Base-by-base conservation (phyloP, 2,329 filamentous ascomycete species). In the Arthrobotrys sphaeroides region DNA sequence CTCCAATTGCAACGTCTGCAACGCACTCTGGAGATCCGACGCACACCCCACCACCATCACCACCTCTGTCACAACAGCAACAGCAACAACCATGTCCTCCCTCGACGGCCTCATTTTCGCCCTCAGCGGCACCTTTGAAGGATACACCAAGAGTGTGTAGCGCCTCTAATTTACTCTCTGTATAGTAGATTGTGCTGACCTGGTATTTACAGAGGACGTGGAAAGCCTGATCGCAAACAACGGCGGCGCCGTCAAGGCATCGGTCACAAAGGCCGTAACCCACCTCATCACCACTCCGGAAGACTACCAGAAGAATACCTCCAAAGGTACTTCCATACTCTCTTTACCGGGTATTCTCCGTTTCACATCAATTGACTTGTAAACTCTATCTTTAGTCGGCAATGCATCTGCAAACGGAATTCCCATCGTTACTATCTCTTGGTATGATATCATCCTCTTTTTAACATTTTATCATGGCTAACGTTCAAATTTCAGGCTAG, bases 101-200 rank as follows among this genome's bases (percentile, higher is more conserved):
- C 82, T 90, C 2, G 81, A 84, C 1, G 86, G 85, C 3, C 85
- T 82, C 78, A 83, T 83, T 4, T 83, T 92, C 47, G 86, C 85
- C 20, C 80, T 90, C 24, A 89, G 87, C 68, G 90, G 90, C 73
- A 86, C 86, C 3, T 89, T 91, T 78, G 82, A 85, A 0, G 83
- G 84, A 4, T 81, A 84, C 24, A 86, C 84, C 2, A 88, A 91
- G 78, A 80, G 83, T 83, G 78, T 77, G 72, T n/a, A 24, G 31
- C 22, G n/a, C n/a, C n/a, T n/a, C 26, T 40, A 51, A 73, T 67
- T 74, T 60, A 55, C n/a, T n/a, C n/a, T n/a, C n/a, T n/a, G n/a
- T n/a, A n/a, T n/a, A n/a, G n/a, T n/a, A n/a, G n/a, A n/a, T n/a
- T n/a, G n/a, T n/a, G n/a, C n/a, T n/a, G n/a, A n/a, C n/a, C n/a